Percentiles rank a stretch among this genome's conserved stretches.
Evolutionary conservation across 495 filamentous ascomycete species (phyloP).

Genomic region (Lophiotrema nucula): DNA sequence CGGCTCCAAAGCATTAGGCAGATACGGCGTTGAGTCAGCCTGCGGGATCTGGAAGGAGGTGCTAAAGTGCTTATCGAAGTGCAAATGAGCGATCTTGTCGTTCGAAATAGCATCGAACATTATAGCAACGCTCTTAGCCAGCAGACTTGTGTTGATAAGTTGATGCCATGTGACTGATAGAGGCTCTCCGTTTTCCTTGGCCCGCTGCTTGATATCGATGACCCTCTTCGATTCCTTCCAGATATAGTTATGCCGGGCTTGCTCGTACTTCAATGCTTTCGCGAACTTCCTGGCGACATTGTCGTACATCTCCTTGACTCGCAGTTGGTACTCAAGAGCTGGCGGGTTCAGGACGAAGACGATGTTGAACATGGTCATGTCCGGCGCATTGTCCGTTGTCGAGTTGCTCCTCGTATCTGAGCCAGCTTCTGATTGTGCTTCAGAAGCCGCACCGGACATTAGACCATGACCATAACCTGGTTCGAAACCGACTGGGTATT

Average conservation of each 20-base stretch:
- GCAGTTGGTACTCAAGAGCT: conserved; percentile 68
- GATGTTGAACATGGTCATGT: conserved; percentile 96
- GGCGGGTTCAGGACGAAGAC: conserved; percentile 86
- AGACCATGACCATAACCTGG: conserved; percentile 35
- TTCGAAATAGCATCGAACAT: conserved; percentile 77
- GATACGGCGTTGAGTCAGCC: conserved; percentile 68
- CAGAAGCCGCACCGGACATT: conserved; percentile 33
- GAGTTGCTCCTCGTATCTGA: conserved; percentile 40
- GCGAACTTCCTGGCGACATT: conserved; percentile 87
- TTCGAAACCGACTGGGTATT: conserved; percentile 39
- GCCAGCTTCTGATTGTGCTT: conserved; percentile 26
- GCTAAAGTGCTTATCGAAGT: conserved; percentile 57
- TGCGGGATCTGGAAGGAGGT: conserved; percentile 86
- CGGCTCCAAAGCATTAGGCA: conserved; percentile 65
- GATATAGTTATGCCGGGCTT: conserved; percentile 82
- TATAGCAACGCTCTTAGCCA: conserved; percentile 79
- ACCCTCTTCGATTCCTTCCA: conserved; percentile 83
- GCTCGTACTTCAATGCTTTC: conserved; percentile 85
- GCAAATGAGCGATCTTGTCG: conserved; percentile 74
- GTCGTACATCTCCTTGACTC: conserved; percentile 77
- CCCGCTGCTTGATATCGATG: conserved; percentile 71
- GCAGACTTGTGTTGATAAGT: conserved; percentile 70
- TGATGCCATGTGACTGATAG: conserved; percentile 63
- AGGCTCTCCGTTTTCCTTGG: conserved; percentile 62
- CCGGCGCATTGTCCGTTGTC: conserved; percentile 46